These are phyloP conservation scores for Kluyveromyces aestuarii DNA, from an alignment of 805 yeast genomes.

Conservation along the genomic window DNA sequence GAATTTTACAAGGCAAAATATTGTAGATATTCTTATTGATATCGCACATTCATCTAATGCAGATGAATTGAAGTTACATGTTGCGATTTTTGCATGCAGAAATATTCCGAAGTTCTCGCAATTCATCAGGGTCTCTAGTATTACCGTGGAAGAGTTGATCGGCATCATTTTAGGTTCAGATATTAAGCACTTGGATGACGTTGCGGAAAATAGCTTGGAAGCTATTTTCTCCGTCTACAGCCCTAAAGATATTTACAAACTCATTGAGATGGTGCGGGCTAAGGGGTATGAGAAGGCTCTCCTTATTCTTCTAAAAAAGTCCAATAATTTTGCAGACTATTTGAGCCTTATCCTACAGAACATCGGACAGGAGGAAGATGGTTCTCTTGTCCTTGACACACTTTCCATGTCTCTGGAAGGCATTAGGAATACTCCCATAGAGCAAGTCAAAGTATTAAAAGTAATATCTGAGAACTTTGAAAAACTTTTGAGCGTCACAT, in stretches of 20 bases:
- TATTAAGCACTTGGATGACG: constrained; percentile 32
- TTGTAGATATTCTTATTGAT: constrained; percentile 63
- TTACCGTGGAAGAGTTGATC: constrained; percentile 40
- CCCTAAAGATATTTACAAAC: constrained; percentile 42
- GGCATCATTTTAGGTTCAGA: constrained; percentile 39
- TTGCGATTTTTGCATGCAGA: constrained; percentile 67
- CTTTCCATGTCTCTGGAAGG: constrained; percentile 3
- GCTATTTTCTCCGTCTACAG: constrained; percentile 58
- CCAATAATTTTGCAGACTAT: constrained; percentile 9
- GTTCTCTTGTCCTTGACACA: neutral
- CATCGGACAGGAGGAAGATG: neutral
- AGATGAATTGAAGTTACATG: constrained; percentile 24
- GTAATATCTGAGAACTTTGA: constrained; percentile 12
- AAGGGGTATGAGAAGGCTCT: constrained; percentile 17
- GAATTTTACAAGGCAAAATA: constrained; percentile 48
- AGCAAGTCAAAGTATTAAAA: constrained; percentile 3
- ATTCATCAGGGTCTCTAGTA: constrained; percentile 64
- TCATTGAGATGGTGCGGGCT: constrained; percentile 26
- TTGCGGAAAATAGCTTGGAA: constrained; percentile 70
- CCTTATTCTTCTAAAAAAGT: constrained; percentile 15
- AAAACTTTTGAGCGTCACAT: neutral
- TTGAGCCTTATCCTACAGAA: constrained; percentile 8
- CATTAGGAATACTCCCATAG: constrained; percentile 4
- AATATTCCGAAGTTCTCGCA: constrained; percentile 82
- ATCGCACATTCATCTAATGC: constrained; percentile 31